Conservation (phyloP, 1,284 basidiomycete species). For the Thecaphora thlaspeos region DNA sequence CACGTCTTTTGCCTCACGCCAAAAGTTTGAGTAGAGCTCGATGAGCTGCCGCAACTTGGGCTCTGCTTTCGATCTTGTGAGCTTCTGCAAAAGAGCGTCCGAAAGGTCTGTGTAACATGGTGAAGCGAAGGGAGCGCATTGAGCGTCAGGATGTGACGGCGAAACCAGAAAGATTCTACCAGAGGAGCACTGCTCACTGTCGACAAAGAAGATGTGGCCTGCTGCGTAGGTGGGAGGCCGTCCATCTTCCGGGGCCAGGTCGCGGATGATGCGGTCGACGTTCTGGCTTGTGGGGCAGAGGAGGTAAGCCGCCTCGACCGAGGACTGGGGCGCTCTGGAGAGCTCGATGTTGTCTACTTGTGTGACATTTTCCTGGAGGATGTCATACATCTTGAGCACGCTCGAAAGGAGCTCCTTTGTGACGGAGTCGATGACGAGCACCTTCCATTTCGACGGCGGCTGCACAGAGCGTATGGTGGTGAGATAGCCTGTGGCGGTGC, state of each 20-base stretch:
- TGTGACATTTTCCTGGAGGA: slow-evolving; percentile 54
- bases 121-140: neutral
- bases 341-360: slow-evolving; percentile 55
- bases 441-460: slow-evolving; percentile 73
- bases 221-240: slow-evolving; percentile 70
- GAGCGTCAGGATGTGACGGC: no score
- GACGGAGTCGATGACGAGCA: slow-evolving; percentile 90
- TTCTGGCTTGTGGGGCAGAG: slow-evolving; percentile 93
- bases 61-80: slow-evolving; percentile 52
- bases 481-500: slow-evolving; percentile 38
- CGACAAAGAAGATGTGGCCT: slow-evolving; percentile 92
- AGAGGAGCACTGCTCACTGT: slow-evolving; percentile 65
- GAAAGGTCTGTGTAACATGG: slow-evolving; percentile 42
- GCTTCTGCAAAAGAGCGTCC: slow-evolving; percentile 46
- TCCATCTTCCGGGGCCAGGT: slow-evolving; percentile 37
- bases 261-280: slow-evolving; percentile 76
- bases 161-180: no score
- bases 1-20: no score
- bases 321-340: slow-evolving; percentile 34
- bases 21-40: slow-evolving; percentile 54
- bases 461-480: slow-evolving; percentile 53
- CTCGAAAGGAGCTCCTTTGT: slow-evolving; percentile 79
- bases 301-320: slow-evolving; percentile 66
- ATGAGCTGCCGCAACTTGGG: slow-evolving; percentile 52
- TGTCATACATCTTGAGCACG: slow-evolving; percentile 77